Conservation (phyloP, 192 early-diverging fungal genomes). For the Gigaspora rosea region DNA sequence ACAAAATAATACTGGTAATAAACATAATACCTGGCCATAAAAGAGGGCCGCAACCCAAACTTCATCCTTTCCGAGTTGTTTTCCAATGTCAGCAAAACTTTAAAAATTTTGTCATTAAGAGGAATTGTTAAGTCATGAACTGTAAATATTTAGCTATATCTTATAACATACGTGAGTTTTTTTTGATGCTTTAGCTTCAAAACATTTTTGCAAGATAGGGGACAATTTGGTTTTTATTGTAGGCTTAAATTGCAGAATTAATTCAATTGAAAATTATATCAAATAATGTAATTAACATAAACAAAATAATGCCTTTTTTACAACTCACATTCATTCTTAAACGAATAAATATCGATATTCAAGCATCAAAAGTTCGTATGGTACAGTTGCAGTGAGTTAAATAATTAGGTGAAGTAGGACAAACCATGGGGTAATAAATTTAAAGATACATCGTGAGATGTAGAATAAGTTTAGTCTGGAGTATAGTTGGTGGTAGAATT, state of each 20-base stretch:
- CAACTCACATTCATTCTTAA: neutral
- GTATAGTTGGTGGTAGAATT: too few relatives aligned
- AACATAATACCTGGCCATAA: conserved; percentile 59
- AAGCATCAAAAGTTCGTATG: too few relatives aligned
- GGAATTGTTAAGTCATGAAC: neutral
- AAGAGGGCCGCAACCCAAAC: conserved; percentile 69
- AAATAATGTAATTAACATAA: neutral
- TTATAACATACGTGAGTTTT: conserved; percentile 34
- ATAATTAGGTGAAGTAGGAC: too few relatives aligned
- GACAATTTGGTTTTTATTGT: conserved; percentile 33
- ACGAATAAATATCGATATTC: too few relatives aligned
- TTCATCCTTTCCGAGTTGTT: conserved; percentile 57
- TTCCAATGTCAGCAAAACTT: conserved; percentile 61
- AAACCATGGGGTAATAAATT: too few relatives aligned
- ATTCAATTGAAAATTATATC: neutral
- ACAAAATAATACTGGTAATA: neutral
- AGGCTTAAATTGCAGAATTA: neutral
- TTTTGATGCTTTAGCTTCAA: conserved; percentile 37
- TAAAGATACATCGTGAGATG: too few relatives aligned
- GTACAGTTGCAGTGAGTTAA: too few relatives aligned
- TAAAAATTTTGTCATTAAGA: neutral
- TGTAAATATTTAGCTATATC: neutral
- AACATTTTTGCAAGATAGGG: conserved; percentile 30
- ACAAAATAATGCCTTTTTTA: neutral
- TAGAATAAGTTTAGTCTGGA: too few relatives aligned